Conservation (phyloP, 345 rosid species). For the Brassica carinata region DNA sequence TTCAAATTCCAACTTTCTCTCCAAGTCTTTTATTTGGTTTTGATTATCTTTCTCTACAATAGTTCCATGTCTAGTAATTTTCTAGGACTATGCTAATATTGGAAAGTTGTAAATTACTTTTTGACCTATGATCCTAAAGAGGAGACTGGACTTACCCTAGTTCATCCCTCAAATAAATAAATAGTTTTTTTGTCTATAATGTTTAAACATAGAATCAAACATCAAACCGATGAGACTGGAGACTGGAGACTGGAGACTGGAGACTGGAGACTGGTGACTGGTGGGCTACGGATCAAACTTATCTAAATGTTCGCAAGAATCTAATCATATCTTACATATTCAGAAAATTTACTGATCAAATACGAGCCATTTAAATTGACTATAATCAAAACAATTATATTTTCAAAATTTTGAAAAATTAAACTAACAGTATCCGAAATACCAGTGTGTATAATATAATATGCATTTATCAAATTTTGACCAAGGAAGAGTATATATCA, state of each 20-base stretch:
- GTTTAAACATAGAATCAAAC: neutral
- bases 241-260: neutral
- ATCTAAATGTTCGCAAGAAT: neutral
- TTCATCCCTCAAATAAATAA: too few species aligned
- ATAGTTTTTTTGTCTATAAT: neutral
- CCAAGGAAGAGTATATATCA: neutral
- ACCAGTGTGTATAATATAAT: neutral
- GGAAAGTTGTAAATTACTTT: too few species aligned
- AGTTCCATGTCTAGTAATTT: too few species aligned
- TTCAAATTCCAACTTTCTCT: too few species aligned
- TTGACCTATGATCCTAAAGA: too few species aligned
- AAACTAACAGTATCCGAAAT: too few species aligned
- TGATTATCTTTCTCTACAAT: too few species aligned
- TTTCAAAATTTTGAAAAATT: neutral
- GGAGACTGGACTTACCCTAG: too few species aligned
- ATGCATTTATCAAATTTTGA: too few species aligned
- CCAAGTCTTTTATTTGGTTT: too few species aligned
- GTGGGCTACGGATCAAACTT: neutral
- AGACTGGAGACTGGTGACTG: neutral
- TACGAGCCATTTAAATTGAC: neutral
- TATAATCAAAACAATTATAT: neutral
- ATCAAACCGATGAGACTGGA: neutral
- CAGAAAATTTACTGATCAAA: neutral
- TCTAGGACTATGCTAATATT: too few species aligned
- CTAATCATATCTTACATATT: neutral